Base-by-base conservation (phyloP, 768 basidiomycete species). In the Trametopsis cervina region DNA sequence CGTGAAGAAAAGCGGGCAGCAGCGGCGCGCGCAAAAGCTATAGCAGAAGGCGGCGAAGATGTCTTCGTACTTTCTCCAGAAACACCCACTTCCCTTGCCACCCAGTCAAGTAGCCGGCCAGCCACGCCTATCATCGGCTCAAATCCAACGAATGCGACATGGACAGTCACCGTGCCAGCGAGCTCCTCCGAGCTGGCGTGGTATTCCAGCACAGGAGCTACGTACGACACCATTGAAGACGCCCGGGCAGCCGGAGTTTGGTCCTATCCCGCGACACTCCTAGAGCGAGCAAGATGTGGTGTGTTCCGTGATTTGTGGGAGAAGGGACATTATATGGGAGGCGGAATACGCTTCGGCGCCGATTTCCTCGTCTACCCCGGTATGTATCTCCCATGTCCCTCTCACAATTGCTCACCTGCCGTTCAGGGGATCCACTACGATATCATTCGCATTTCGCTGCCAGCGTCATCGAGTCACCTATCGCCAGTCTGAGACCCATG, bases 341-440 rank as follows among this genome's bases (percentile, higher is more conserved):
- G 80, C 0, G 94, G 93, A 0, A 80, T 94, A 64, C 88, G 86
- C 63, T 99, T 99, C 60, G 96, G 96, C 4, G 94, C 93, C 1
- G 93, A 98, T 58, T 97, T 91, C 64, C 68, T 99, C 38, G 87
- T 97, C 1, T 99, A 99, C 67, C 96, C 96, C 44, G 95, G 95
- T 86, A 61, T 36, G 79, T 65, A 13, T 7, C 22, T 25, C 25
- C 29, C 13, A 7, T 43, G 27, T 17, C 4, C 27, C 3, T 41
- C n/a, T n/a, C n/a, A n/a, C n/a, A n/a, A n/a, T n/a, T n/a, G n/a
- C n/a, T n/a, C n/a, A 37, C 24, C 4, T 27, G 26, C 4, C 15
- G 3, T 33, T 5, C 45, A 95, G 92, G 92, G 47, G 93, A 99
- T 63, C 92, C 94, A 7, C 67, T 98, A 44, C 78, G 96, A 21